phyloP scores from a whole-genome alignment of 1,284 basidiomycete species.

The Sanghuangporus weigelae region DNA sequence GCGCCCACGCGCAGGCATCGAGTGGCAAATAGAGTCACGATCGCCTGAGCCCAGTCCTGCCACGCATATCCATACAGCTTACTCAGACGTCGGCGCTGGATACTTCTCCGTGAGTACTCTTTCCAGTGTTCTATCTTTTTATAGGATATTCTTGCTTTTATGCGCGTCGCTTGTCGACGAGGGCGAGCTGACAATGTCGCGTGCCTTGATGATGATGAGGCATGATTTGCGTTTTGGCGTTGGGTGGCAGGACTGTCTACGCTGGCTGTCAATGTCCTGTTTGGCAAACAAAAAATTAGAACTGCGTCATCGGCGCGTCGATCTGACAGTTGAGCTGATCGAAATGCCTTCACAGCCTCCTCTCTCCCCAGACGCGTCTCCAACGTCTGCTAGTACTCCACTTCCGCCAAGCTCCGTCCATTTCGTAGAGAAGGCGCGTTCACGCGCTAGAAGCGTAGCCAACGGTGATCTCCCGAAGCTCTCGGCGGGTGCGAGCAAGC shows the following conservation, averaged over 20 bases:
- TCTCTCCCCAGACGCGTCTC: slow-evolving; percentile 5
- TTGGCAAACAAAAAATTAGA: background rate
- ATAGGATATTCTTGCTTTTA: background rate
- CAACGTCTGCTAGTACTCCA: background rate
- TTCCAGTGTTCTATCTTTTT: background rate
- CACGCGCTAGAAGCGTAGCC: background rate
- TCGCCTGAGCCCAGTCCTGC: background rate
- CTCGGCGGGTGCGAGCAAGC: background rate
- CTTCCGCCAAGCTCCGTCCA: background rate
- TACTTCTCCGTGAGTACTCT: slow-evolving; percentile 10
- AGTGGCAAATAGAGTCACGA: background rate
- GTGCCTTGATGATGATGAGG: background rate
- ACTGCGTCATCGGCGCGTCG: background rate
- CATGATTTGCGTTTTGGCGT: background rate
- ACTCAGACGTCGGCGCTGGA: slow-evolving; percentile 2
- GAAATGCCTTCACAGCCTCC: background rate
- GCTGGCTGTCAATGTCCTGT: background rate
- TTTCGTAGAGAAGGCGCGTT: background rate
- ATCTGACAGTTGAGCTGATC: slow-evolving; percentile 1
- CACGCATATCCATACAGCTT: slow-evolving; percentile 3
- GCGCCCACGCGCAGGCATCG: background rate
- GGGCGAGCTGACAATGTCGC: background rate
- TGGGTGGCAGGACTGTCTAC: background rate
- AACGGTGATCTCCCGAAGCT: background rate
- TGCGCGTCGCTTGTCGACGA: background rate